Evolutionary conservation across 257 asterid species (phyloP).

Genomic region (Craterostigma plantagineum): DNA sequence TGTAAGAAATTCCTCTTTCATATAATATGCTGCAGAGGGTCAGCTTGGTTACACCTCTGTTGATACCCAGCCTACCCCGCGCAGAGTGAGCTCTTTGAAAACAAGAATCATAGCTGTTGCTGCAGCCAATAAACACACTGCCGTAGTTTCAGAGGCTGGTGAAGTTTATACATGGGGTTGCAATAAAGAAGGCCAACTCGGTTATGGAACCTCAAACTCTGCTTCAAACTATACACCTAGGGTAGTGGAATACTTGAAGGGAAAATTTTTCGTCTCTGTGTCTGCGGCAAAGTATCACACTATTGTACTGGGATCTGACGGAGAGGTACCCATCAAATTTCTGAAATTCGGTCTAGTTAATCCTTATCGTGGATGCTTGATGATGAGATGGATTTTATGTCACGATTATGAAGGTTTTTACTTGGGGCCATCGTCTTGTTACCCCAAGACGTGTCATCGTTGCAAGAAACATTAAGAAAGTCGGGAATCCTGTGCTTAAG

Average conservation of each 20-base stretch:
- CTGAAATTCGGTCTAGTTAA: too few relatives aligned
- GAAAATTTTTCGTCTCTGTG: conserved; percentile 54
- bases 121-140: conserved; percentile 97
- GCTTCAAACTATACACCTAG: conserved; percentile 91
- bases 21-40: conserved; percentile 56
- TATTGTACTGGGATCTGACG: conserved; percentile 78
- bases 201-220: conserved; percentile 93
- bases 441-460: conserved; percentile 73
- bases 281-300: conserved; percentile 94
- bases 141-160: conserved; percentile 77
- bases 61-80: conserved; percentile 93
- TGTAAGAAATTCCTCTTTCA: conserved; percentile 1
- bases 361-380: too few relatives aligned
- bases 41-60: conserved; percentile 99
- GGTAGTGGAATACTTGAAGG: conserved; percentile 84
- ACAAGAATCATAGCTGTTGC: conserved; percentile 72
- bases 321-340: conserved; percentile 43
- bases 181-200: conserved; percentile 99
- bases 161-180: conserved; percentile 98
- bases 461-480: conserved; percentile 45
- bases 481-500: conserved; percentile 44
- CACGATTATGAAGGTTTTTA: conserved; percentile 42
- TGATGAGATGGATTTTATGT: background rate
- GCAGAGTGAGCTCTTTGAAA: conserved; percentile 75
- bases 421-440: conserved; percentile 99